A percentile compares a stretch with the other conserved stretches of the same genome.
These are phyloP conservation scores for Arxiozyma bovina DNA, from an alignment of 1,139 yeast genomes.

Conservation along the genomic window DNA sequence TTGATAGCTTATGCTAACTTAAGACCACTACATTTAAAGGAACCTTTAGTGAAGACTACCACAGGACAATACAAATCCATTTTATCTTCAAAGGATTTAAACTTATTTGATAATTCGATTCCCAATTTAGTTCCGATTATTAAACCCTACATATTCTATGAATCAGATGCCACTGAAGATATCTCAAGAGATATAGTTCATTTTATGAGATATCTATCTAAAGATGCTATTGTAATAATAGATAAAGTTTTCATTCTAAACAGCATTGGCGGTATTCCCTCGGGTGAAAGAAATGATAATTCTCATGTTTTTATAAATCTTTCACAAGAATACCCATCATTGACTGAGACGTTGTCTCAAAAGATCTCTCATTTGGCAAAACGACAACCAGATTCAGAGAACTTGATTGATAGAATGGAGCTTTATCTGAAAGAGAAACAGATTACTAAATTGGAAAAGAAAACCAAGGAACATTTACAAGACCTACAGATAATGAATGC, in stretches of 20 bases:
- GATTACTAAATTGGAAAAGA: conserved; percentile 10
- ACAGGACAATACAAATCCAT: conserved; percentile 16
- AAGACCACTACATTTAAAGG: conserved; percentile 20
- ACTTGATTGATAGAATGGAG: conserved; percentile 17
- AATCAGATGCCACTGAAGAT: conserved; percentile 16
- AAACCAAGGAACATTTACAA: conserved; percentile 24
- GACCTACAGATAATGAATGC: conserved; percentile 32
- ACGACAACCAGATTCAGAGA: conserved; percentile 13
- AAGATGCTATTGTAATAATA: conserved; percentile 40
- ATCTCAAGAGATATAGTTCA: conserved; percentile 13
- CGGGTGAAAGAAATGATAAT: conserved; percentile 68
- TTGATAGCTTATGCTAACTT: conserved; percentile 18
- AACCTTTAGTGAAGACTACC: conserved; percentile 12
- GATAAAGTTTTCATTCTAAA: conserved; percentile 80
- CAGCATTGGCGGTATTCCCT: conserved; percentile 82
- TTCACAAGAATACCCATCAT: conserved; percentile 67
- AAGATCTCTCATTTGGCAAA: conserved; percentile 11
- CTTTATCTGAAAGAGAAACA: conserved; percentile 38
- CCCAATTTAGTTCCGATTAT: conserved; percentile 21
- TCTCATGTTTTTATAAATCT: conserved; percentile 85
- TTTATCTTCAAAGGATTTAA: conserved; percentile 10
- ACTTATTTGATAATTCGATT: conserved; percentile 10
- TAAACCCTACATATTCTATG: conserved; percentile 24
- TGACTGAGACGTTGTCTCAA: conserved; percentile 27
- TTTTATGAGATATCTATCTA: conserved; percentile 19